phyloP scores from a whole-genome alignment of 2,329 filamentous ascomycete genomes.

The Botrytis elliptica region DNA sequence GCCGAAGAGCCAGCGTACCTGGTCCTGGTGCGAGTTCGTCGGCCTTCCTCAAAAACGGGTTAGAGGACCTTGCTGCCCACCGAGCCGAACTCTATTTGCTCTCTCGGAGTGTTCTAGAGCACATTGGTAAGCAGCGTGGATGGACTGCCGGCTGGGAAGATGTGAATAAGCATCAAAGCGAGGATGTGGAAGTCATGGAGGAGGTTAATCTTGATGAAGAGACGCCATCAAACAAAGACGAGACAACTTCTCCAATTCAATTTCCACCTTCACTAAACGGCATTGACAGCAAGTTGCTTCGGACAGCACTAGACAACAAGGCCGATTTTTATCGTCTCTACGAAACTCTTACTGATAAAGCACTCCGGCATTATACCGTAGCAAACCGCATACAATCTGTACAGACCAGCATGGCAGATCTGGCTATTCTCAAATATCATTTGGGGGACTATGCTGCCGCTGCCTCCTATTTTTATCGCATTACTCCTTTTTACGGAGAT shows the following conservation, averaged over 20 bases:
- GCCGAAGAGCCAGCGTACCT: slow-evolving; percentile 42
- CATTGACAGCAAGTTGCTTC: slow-evolving; percentile 56
- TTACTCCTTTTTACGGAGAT: slow-evolving; percentile 76
- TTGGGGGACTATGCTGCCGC: slow-evolving; percentile 72
- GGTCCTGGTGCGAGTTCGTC: slow-evolving; percentile 44
- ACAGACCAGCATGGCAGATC: slow-evolving; percentile 75
- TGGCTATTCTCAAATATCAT: slow-evolving; percentile 80
- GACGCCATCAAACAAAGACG: neutral
- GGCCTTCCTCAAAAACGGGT: slow-evolving; percentile 59
- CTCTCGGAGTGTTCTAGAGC: slow-evolving; percentile 75
- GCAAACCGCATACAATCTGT: slow-evolving; percentile 77
- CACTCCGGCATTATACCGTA: slow-evolving; percentile 77
- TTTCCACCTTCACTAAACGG: slow-evolving; percentile 42
- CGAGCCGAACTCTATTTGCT: slow-evolving; percentile 80
- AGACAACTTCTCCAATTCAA: neutral
- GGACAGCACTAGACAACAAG: slow-evolving; percentile 58
- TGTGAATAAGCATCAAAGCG: slow-evolving; percentile 48
- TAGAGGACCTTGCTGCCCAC: slow-evolving; percentile 78
- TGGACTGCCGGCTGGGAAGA: slow-evolving; percentile 78
- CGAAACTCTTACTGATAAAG: slow-evolving; percentile 78
- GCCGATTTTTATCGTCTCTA: slow-evolving; percentile 66
- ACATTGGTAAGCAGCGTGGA: slow-evolving; percentile 65
- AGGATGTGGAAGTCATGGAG: slow-evolving; percentile 47
- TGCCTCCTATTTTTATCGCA: slow-evolving; percentile 72
- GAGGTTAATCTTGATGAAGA: slow-evolving; percentile 53